Base-by-base conservation (phyloP, 345 rosid genomes). In the Luvunga scandens region DNA sequence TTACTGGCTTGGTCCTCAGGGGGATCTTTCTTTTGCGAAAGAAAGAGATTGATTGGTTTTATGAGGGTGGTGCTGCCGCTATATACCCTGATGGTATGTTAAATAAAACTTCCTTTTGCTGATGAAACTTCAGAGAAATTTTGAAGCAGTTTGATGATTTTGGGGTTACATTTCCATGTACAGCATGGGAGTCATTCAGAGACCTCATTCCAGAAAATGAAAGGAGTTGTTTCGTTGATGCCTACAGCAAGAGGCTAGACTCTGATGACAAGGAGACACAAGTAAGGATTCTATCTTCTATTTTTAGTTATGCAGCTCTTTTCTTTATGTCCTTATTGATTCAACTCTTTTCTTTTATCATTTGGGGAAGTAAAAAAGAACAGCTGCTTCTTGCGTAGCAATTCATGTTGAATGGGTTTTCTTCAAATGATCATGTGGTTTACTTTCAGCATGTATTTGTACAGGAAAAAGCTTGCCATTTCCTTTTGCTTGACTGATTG, bases 11-110 rank as follows among this genome's bases (percentile, higher is more conserved):
- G 88, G 97, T 92, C 48, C 94, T 93, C 36, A 88, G 98, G 83
- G 99, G 98, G 42, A 93, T 95, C 63, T 93, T 95, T 86, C 87
- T 95, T 83, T 73, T 95, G 84, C 89, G 95, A 39, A 94, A 92
- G 88, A 93, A 95, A 85, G 98, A 95, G 91, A 90, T 95, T 75
- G 97, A 91, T 82, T 95, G 99, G 99, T 95, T 95, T 89, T 95
- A 95, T 27, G 91, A 92, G 75, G 97, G 99, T 80, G 97, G 94
- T 82, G 99, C 97, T 80, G 93, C 98, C 83, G 95, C 97, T 81
- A 91, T 95, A 79, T 93, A 57, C 78, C 99, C 98, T 73, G 97
- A 95, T 78, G 99, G 99, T 95, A 90, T 74, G 87, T 18, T 75
- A 24, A 30, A n/a, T 76, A 25, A 33, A 59, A 16, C 28, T 78